A percentile compares a stretch with the other conserved stretches of the same genome.
Conservation (phyloP, 441 rosid species). For the Euphorbia celastroides region DNA sequence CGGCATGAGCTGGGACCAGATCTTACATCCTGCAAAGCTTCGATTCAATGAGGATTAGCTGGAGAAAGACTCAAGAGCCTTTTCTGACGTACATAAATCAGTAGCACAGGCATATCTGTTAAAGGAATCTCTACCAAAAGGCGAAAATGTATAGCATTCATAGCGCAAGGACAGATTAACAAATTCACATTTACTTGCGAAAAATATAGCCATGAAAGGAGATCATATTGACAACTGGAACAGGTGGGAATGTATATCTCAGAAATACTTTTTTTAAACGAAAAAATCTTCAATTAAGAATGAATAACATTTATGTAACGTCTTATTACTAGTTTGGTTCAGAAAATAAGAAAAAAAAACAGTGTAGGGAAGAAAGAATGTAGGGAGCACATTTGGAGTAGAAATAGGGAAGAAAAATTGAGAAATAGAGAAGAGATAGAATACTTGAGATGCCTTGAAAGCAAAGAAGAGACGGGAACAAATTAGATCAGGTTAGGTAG, state of each 20-base stretch:
- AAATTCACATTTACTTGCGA: not conserved
- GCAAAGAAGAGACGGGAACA: too few relatives aligned
- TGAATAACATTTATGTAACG: too few relatives aligned
- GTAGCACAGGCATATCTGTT: not conserved
- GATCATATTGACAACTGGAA: not conserved
- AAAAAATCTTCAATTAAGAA: not conserved
- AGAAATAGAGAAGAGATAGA: too few relatives aligned
- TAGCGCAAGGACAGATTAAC: not conserved
- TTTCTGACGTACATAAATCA: not conserved
- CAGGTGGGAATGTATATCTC: not conserved
- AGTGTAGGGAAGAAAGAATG: too few relatives aligned
- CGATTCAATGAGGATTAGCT: conserved; percentile 26
- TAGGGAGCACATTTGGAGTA: too few relatives aligned
- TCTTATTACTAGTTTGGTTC: too few relatives aligned
- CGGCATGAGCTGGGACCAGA: conserved; percentile 49
- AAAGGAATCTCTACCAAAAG: not conserved
- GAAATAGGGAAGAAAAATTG: too few relatives aligned
- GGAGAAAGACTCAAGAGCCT: conserved; percentile 2
- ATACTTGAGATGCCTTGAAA: too few relatives aligned
- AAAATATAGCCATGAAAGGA: not conserved
- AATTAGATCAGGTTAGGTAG: too few relatives aligned
- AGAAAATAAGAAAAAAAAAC: too few relatives aligned
- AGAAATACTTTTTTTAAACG: not conserved
- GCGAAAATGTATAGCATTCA: not conserved
- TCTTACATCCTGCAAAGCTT: conserved; percentile 70